Conservation (phyloP, 495 filamentous ascomycete species). For the Elasticomyces elasticus region DNA sequence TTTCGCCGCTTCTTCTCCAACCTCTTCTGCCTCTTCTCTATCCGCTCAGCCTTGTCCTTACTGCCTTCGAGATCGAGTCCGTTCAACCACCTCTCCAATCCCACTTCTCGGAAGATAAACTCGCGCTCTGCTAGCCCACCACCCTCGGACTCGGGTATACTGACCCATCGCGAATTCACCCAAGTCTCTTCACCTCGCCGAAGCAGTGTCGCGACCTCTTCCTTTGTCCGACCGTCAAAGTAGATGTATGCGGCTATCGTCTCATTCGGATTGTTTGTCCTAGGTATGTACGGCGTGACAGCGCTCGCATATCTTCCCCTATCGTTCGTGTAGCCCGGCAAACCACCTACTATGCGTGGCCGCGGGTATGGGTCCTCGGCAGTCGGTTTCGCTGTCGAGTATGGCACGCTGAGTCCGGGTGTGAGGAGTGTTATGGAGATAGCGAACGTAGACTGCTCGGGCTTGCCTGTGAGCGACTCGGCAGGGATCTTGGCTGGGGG, state of each 20-base stretch:
- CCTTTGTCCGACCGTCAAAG: constrained; percentile 90
- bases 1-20: constrained; percentile 75
- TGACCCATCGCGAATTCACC: constrained; percentile 98
- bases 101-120: constrained; percentile 95
- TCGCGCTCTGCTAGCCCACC: constrained; percentile 92
- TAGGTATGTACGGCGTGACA: constrained; percentile 76
- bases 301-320: constrained; percentile 45
- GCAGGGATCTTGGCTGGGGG: constrained; percentile 70
- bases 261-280: constrained; percentile 84
- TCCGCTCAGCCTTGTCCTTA: constrained; percentile 71
- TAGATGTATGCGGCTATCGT: constrained; percentile 98
- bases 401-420: constrained; percentile 76
- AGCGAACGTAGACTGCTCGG: constrained; percentile 88
- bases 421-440: constrained; percentile 94
- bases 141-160: constrained; percentile 79
- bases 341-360: constrained; percentile 64
- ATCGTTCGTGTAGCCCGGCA: constrained; percentile 48
- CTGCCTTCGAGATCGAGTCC: constrained; percentile 77
- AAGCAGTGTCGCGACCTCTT: constrained; percentile 91
- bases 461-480: constrained; percentile 54
- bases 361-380: constrained; percentile 61
- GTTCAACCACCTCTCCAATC: constrained; percentile 90
- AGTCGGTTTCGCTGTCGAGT: constrained; percentile 71
- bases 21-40: constrained; percentile 75
- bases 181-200: constrained; percentile 94